A percentile compares a stretch with the other conserved stretches of the same genome.
Evolutionary conservation across 108 stramenopile genomes (phyloP).

Genomic region (Cyclotella distinguenda): DNA sequence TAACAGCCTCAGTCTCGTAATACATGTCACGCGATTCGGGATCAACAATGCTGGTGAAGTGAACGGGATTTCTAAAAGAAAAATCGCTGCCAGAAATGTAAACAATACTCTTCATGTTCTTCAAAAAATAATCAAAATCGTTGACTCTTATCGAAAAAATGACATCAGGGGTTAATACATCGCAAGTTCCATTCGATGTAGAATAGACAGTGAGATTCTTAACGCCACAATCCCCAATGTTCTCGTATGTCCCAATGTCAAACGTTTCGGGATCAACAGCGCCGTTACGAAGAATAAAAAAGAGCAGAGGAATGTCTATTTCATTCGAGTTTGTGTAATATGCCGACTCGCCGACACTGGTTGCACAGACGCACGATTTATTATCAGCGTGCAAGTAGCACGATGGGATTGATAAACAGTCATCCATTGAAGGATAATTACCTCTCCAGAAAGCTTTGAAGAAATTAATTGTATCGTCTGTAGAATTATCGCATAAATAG

Average conservation of each 20-base stretch:
- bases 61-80: constrained; percentile 41
- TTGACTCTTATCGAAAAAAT: constrained; percentile 10
- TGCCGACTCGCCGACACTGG: background rate
- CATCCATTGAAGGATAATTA: constrained; percentile 18
- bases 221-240: constrained; percentile 17
- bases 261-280: constrained; percentile 21
- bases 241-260: constrained; percentile 12
- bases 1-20: constrained; percentile 46
- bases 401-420: background rate
- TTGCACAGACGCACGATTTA: constrained; percentile 10
- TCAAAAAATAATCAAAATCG: constrained; percentile 1
- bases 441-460: constrained; percentile 16
- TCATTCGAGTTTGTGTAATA: background rate
- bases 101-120: constrained; percentile 24
- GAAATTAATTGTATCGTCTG: constrained; percentile 11
- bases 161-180: background rate
- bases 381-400: constrained; percentile 1
- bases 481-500: no score
- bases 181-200: constrained; percentile 1
- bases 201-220: constrained; percentile 14
- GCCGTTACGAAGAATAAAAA: constrained; percentile 11
- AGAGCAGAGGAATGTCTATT: background rate
- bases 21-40: constrained; percentile 33
- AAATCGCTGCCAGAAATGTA: constrained; percentile 3
- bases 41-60: constrained; percentile 32